Evolutionary conservation across 345 rosid genomes (phyloP).

Genomic region (Hibiscus tridactylites): DNA sequence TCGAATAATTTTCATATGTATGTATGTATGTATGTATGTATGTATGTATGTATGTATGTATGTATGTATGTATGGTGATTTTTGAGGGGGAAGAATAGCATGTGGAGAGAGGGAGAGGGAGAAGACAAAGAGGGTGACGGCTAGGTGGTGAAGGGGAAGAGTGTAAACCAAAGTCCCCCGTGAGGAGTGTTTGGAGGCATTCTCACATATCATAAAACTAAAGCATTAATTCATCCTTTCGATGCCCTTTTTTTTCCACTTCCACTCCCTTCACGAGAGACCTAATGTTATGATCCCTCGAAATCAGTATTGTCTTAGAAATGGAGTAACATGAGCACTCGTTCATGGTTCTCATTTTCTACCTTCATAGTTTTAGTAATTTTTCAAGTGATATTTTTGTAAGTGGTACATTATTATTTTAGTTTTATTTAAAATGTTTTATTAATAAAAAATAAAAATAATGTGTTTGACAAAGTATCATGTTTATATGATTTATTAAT

Average conservation of each 20-base stretch:
- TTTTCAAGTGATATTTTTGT: too few relatives aligned
- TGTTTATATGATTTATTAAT: too few relatives aligned
- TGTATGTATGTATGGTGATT: background rate
- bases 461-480: too few relatives aligned
- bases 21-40: background rate
- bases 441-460: too few relatives aligned
- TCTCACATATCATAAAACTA: conserved; percentile 30
- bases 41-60: background rate
- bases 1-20: too few relatives aligned
- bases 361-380: too few relatives aligned
- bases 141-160: conserved; percentile 12
- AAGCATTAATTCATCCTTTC: conserved; percentile 22
- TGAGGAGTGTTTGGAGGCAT: conserved; percentile 53
- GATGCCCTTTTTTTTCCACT: conserved; percentile 18
- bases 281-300: conserved; percentile 21
- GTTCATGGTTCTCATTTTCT: too few relatives aligned
- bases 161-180: conserved; percentile 30
- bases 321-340: too few relatives aligned
- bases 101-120: conserved; percentile 17
- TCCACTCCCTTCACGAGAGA: conserved; percentile 40
- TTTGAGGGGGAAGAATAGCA: conserved; percentile 16
- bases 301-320: too few relatives aligned
- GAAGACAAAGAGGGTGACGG: conserved; percentile 28
- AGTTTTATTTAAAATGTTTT: too few relatives aligned
- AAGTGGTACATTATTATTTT: too few relatives aligned